Conservation (phyloP, 2,329 filamentous ascomycete species). For the Sclerotinia subarctica region DNA sequence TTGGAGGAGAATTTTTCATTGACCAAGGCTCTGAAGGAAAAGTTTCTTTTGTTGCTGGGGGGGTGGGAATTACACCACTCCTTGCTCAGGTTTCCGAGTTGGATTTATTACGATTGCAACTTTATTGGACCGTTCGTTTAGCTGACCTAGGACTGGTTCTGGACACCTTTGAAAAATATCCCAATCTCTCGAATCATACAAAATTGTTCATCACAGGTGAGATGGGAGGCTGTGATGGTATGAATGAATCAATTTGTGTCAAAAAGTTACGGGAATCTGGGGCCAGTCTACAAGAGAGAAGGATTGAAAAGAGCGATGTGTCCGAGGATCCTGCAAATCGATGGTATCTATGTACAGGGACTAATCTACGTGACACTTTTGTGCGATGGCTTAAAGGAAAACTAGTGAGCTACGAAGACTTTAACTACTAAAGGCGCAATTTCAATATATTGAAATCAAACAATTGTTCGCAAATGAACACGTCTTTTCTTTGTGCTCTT, state of each 20-base stretch:
- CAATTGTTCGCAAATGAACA: constrained; percentile 14
- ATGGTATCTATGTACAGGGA: constrained; percentile 61
- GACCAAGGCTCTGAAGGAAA: constrained; percentile 33
- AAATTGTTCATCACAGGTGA: constrained; percentile 63
- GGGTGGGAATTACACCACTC: constrained; percentile 80
- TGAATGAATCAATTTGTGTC: constrained; percentile 2
- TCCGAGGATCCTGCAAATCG: constrained; percentile 37
- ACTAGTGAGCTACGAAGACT: constrained; percentile 50
- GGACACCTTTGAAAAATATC: constrained; percentile 54
- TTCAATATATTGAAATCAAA: neutral
- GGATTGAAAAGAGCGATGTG: constrained; percentile 49
- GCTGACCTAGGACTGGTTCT: constrained; percentile 61
- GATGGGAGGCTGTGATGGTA: constrained; percentile 11
- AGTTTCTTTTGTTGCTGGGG: constrained; percentile 67
- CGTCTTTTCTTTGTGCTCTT: neutral
- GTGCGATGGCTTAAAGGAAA: constrained; percentile 48
- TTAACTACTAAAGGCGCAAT: constrained; percentile 38
- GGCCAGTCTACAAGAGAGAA: constrained; percentile 43
- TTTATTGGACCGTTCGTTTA: constrained; percentile 66
- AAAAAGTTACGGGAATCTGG: constrained; percentile 33
- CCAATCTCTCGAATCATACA: constrained; percentile 50
- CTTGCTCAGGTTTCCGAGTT: constrained; percentile 64
- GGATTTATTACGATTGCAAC: constrained; percentile 44
- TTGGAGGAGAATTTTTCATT: constrained; percentile 64
- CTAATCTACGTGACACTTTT: constrained; percentile 47